A percentile compares a stretch with the other conserved stretches of the same genome.
Evolutionary conservation across 129 eudicot species (phyloP).

Genomic region (Dittrichia graveolens): DNA sequence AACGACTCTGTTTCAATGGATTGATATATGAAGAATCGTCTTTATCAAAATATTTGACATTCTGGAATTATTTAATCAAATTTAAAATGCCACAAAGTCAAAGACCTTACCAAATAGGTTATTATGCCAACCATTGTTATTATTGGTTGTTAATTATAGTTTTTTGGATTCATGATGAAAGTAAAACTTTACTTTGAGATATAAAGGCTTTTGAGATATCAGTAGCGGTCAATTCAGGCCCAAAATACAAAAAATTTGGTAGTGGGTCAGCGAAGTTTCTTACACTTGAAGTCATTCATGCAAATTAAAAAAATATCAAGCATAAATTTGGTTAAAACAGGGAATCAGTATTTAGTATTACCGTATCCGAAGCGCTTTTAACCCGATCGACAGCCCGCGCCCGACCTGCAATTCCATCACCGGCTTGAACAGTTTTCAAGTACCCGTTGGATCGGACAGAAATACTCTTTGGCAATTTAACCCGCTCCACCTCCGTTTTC

Average conservation of each 20-base stretch:
- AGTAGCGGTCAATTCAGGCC: constrained; percentile 28
- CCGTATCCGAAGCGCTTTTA: constrained; percentile 48
- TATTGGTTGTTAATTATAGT: constrained; percentile 23
- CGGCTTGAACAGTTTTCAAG: constrained; percentile 53
- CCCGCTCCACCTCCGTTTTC: constrained; percentile 49
- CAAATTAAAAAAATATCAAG: too few species aligned
- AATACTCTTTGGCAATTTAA: constrained; percentile 80
- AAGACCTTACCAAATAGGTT: constrained; percentile 18
- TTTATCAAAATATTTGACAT: background rate
- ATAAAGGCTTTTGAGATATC: constrained; percentile 24
- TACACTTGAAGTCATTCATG: constrained; percentile 20
- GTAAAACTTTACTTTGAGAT: constrained; percentile 8
- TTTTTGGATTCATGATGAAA: constrained; percentile 6
- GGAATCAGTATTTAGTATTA: constrained; percentile 32
- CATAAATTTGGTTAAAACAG: too few species aligned
- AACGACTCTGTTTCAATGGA: constrained; percentile 3
- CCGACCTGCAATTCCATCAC: constrained; percentile 41
- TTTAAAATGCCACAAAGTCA: constrained; percentile 6
- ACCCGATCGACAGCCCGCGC: constrained; percentile 39
- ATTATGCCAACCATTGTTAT: background rate
- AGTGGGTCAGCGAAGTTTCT: constrained; percentile 27
- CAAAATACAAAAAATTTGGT: constrained; percentile 14
- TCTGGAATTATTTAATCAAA: background rate
- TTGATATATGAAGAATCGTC: background rate
- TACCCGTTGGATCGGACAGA: constrained; percentile 80